Conservation (phyloP, 768 basidiomycete species). For the Lactarius tabidus region DNA sequence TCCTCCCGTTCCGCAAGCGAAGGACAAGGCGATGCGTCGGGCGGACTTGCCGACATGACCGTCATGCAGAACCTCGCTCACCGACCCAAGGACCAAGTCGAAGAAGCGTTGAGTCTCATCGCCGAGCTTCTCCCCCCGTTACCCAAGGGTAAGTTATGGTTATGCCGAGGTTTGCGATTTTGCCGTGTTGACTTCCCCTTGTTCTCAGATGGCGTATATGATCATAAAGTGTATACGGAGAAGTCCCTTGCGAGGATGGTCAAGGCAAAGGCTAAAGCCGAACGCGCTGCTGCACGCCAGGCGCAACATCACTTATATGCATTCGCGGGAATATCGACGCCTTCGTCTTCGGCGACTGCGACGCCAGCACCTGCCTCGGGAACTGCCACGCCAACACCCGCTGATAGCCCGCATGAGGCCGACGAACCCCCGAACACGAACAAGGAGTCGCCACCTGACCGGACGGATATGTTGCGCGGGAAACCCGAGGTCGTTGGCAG, state of each 20-base stretch:
- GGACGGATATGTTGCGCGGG: slow-evolving; percentile 71
- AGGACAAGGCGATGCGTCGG: slow-evolving; percentile 56
- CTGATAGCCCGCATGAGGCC: slow-evolving; percentile 28
- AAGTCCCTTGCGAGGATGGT: slow-evolving; percentile 72
- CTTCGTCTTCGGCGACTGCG: slow-evolving; percentile 21
- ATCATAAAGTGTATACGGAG: slow-evolving; percentile 86
- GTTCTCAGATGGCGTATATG: slow-evolving; percentile 84
- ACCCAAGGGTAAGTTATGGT: slow-evolving; percentile 94
- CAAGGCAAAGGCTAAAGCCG: slow-evolving; percentile 81
- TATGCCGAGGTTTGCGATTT: slow-evolving; percentile 21
- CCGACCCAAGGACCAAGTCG: slow-evolving; percentile 94
- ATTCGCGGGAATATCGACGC: slow-evolving; percentile 3
- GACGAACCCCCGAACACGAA: slow-evolving; percentile 17
- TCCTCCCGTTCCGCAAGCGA: slow-evolving; percentile 50
- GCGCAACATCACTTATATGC: slow-evolving; percentile 30
- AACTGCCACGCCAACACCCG: slow-evolving; percentile 33
- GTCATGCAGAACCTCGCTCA: slow-evolving; percentile 98
- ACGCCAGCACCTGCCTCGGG: slow-evolving; percentile 33
- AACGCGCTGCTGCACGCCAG: slow-evolving; percentile 66
- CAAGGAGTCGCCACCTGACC: slow-evolving; percentile 45
- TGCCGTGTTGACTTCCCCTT: neutral
- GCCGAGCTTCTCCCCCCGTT: slow-evolving; percentile 91
- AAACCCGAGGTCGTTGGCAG: slow-evolving; percentile 72
- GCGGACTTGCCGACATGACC: slow-evolving; percentile 87
- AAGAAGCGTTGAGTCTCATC: slow-evolving; percentile 85